phyloP scores from a whole-genome alignment of 2,329 filamentous ascomycete genomes.

The Salinomyces thailandicus region DNA sequence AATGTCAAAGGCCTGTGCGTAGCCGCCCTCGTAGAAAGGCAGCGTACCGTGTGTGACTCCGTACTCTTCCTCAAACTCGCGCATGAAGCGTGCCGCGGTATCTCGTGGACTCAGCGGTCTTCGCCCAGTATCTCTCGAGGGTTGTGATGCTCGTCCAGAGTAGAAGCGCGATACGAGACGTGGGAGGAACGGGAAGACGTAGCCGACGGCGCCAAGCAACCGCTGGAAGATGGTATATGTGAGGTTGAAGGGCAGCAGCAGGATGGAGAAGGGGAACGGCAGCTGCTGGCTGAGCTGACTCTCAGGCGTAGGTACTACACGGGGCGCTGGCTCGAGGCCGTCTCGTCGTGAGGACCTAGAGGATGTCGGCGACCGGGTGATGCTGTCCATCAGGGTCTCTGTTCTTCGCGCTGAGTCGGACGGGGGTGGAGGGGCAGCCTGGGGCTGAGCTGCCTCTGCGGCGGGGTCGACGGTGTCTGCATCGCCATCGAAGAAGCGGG shows the following conservation, averaged over 20 bases:
- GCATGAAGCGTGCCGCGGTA: constrained; percentile 75
- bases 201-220: constrained; percentile 61
- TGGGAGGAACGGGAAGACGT: constrained; percentile 72
- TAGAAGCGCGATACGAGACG: constrained; percentile 44
- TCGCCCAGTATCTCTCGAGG: constrained; percentile 51
- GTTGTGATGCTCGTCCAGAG: constrained; percentile 45
- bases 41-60: constrained; percentile 51
- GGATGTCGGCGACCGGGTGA: constrained; percentile 25
- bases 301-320: constrained; percentile 68
- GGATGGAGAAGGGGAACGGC: constrained; percentile 63
- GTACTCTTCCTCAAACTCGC: constrained; percentile 93
- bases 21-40: constrained; percentile 76
- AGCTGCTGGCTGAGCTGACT: constrained; percentile 56
- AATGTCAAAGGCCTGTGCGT: constrained; percentile 80
- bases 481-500: constrained; percentile 97
- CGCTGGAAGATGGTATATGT: constrained; percentile 62
- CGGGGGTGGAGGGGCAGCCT: constrained; percentile 51
- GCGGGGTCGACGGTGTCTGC: constrained; percentile 73
- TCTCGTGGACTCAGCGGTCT: constrained; percentile 74
- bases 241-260: constrained; percentile 73
- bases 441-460: constrained; percentile 60
- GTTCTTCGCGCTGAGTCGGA: constrained; percentile 52
- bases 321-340: constrained; percentile 60
- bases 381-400: constrained; percentile 58
- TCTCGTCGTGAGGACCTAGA: constrained; percentile 5